Conservation (phyloP, 805 yeast genomes). For the Alloascoidea africana region DNA sequence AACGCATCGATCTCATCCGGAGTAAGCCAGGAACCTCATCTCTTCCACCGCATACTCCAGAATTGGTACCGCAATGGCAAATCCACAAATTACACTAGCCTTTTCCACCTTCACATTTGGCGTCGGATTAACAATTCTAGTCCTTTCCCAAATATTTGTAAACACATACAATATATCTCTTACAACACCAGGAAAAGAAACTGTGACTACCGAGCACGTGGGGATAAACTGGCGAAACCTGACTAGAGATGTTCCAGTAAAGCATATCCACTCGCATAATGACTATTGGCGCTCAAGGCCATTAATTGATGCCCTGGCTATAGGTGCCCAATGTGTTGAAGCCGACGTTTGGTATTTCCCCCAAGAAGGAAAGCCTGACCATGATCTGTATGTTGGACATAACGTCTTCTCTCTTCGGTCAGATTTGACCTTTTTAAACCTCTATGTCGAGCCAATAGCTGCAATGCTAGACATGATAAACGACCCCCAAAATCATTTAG, state of each 20-base stretch:
- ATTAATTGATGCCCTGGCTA: constrained; percentile 28
- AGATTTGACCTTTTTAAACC: constrained; percentile 26
- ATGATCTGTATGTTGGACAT: constrained; percentile 37
- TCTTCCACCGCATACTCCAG: too few relatives aligned
- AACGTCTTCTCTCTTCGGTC: constrained; percentile 29
- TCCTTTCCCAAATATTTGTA: too few relatives aligned
- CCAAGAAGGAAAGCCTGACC: constrained; percentile 17
- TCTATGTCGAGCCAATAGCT: constrained; percentile 39
- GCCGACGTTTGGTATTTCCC: constrained; percentile 38
- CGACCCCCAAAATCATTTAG: constrained; percentile 8
- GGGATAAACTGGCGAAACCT: too few relatives aligned
- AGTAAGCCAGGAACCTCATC: too few relatives aligned
- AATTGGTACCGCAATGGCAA: too few relatives aligned
- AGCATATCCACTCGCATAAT: constrained; percentile 38
- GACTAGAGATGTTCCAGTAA: constrained; percentile 19
- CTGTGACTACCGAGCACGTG: too few relatives aligned
- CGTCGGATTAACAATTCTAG: too few relatives aligned
- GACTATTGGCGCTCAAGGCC: constrained; percentile 43
- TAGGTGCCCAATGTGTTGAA: constrained; percentile 35
- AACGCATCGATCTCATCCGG: too few relatives aligned
- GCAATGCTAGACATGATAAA: constrained; percentile 35
- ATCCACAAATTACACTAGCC: too few relatives aligned
- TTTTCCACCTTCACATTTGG: too few relatives aligned
- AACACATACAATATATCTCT: too few relatives aligned
- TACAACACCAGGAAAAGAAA: too few relatives aligned